Percentiles rank a stretch among this genome's conserved stretches.
Evolutionary conservation across 139 green algal species (phyloP).

Genomic region (Nannochloris sp.): DNA sequence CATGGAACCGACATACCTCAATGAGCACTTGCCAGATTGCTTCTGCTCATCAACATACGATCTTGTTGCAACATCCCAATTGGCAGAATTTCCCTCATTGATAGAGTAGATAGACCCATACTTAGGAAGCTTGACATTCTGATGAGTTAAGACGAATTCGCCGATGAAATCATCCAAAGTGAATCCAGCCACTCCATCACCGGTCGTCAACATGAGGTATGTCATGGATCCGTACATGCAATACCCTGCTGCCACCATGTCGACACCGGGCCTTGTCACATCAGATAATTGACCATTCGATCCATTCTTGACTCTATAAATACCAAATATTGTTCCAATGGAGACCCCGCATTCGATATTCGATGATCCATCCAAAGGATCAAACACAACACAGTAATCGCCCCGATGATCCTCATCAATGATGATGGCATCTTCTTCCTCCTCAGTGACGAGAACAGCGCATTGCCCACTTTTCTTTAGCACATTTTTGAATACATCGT

Average conservation of each 20-base stretch:
- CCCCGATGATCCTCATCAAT: conserved; percentile 27
- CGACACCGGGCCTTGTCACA: conserved; percentile 29
- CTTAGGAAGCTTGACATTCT: conserved; percentile 33
- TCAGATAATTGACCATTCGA: conserved; percentile 23
- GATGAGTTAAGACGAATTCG: conserved; percentile 52
- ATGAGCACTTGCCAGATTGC: conserved; percentile 34
- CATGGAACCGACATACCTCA: conserved; percentile 66
- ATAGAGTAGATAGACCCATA: conserved; percentile 52
- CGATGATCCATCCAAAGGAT: conserved; percentile 56
- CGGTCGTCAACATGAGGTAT: conserved; percentile 49
- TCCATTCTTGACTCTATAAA: conserved; percentile 34
- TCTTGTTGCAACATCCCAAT: conserved; percentile 42
- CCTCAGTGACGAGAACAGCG: conserved; percentile 46
- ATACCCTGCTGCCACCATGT: conserved; percentile 57
- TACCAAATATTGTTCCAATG: conserved; percentile 53
- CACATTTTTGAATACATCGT: conserved; percentile 63
- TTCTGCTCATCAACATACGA: conserved; percentile 56
- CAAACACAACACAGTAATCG: conserved; percentile 53
- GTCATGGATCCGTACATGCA: conserved; percentile 59
- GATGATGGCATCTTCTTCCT: conserved; percentile 50
- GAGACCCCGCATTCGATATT: conserved; percentile 63
- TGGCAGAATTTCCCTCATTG: conserved; percentile 55
- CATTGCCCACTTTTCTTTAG: conserved; percentile 39
- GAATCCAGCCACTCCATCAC: conserved; percentile 43
- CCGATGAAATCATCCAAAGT: conserved; percentile 50